Evolutionary conservation across 495 filamentous ascomycete species (phyloP), one percentile per base, ranked within the genome.

Genomic region (Margaritispora aquatica): DNA sequence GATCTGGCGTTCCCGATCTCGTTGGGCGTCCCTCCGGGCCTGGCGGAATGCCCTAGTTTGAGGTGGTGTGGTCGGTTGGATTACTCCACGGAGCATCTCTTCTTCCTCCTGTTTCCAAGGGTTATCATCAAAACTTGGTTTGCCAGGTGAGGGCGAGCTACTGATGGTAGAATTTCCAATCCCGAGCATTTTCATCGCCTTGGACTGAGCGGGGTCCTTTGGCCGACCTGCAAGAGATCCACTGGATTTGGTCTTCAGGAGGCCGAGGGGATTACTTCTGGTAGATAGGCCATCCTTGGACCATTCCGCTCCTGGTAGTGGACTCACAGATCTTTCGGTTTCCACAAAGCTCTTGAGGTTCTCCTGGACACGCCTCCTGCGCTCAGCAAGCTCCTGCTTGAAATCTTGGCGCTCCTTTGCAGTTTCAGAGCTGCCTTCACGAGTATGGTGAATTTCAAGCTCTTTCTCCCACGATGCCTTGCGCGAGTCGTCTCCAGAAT

Each of bases 351-450:
- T 88, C 17, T 84, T 84, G 26, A 97, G 73, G 65, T 86, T 90
- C 71, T 96, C 90, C 61, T 92, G 86, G 29, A 96, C 87, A 19
- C 83, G 87, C 27, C 85, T 80, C 52, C 88, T 83, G 41, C 90
- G 81, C 67, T 87, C 80, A 0, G 89, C 90, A 21, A 96, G 83
- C 65, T 94, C 89, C 57, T 79, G 85, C 21, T 84, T 84, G 63
- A 96, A 92, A 54, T 89, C 90, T 51, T 92, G 86, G 5, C 81
- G 80, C 55, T 90, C 89, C 31, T 75, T 76, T 56, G 85, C 77
- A 1, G 83, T 84, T 57, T 84, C 84, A 2, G 78, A 80, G 67
- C 84, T 85, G 47, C 67, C 79, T 27, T 74, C 77, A 55, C 82
- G 55, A n/a, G 54, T 61, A 34, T 68, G 65, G 49, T 59, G 63